Evolutionary conservation across 2,329 filamentous ascomycete genomes (phyloP).

Genomic region (Fusarium sp.): DNA sequence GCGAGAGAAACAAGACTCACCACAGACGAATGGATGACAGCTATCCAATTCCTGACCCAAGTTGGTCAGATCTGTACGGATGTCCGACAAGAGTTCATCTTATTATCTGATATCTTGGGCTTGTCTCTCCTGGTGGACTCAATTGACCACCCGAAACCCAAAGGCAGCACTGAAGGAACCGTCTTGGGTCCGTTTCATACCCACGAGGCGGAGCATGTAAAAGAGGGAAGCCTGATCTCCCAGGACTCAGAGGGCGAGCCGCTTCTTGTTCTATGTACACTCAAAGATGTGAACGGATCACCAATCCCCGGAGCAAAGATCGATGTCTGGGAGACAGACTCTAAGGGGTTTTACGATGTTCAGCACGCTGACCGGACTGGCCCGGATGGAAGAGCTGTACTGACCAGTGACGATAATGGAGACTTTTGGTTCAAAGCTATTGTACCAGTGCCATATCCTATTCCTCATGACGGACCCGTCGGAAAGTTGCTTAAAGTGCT

Average conservation of each 20-base stretch:
- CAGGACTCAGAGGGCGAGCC: conserved; percentile 73
- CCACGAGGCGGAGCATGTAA: conserved; percentile 68
- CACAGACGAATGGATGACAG: conserved; percentile 78
- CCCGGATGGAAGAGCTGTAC: conserved; percentile 46
- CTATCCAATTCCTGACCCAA: conserved; percentile 73
- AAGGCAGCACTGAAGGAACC: conserved; percentile 75
- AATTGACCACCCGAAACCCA: conserved; percentile 80
- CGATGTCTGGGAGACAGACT: conserved; percentile 84
- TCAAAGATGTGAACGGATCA: conserved; percentile 69
- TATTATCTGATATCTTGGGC: conserved; percentile 79
- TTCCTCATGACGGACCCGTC: conserved; percentile 86
- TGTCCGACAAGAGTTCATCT: conserved; percentile 80
- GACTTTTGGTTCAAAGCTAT: conserved; percentile 84
- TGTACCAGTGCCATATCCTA: conserved; percentile 85
- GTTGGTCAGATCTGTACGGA: conserved; percentile 76
- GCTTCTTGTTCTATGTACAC: conserved; percentile 72
- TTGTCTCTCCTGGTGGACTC: conserved; percentile 79
- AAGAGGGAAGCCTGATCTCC: conserved; percentile 67
- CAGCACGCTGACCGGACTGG: conserved; percentile 69
- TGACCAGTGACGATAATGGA: conserved; percentile 44
- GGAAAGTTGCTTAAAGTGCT: conserved; percentile 74
- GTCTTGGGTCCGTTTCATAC: conserved; percentile 87
- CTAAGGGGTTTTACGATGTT: conserved; percentile 79
- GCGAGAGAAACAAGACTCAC: conserved; percentile 78
- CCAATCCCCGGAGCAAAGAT: conserved; percentile 72